These are phyloP conservation scores for Plasmodium chabaudi DNA, from an alignment of 169 alveolate genomes.

Conservation along the genomic window DNA sequence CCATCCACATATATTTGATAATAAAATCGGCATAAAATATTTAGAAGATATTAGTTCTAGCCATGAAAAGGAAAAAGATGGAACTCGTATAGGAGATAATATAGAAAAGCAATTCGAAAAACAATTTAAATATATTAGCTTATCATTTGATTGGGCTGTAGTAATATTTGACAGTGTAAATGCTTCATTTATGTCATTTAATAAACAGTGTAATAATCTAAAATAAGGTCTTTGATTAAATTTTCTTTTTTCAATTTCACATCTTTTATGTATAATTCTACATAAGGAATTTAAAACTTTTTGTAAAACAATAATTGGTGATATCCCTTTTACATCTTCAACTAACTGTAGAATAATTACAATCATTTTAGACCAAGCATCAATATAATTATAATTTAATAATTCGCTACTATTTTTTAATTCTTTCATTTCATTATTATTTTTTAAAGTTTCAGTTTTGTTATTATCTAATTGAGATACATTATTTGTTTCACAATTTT, in stretches of 20 bases:
- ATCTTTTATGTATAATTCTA: constrained; percentile 59
- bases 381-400: constrained; percentile 62
- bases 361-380: constrained; percentile 68
- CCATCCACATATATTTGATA: constrained; percentile 88
- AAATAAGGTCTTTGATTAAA: constrained; percentile 77
- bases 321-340: constrained; percentile 37
- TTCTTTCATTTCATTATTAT: constrained; percentile 28
- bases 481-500: background rate
- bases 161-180: too few species aligned
- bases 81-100: constrained; percentile 64
- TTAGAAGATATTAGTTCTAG: constrained; percentile 65
- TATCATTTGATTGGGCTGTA: constrained; percentile 30
- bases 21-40: constrained; percentile 90
- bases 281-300: constrained; percentile 66
- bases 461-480: background rate
- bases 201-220: constrained; percentile 65
- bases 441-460: constrained; percentile 4
- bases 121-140: constrained; percentile 42
- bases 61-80: constrained; percentile 77
- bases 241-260: constrained; percentile 30
- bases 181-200: constrained; percentile 53
- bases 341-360: constrained; percentile 58
- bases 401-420: constrained; percentile 29
- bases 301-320: constrained; percentile 66
- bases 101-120: constrained; percentile 54